Evolutionary conservation across 306 rosid genomes (phyloP), one percentile per base, ranked within the genome.

Genomic region (Senna tora): DNA sequence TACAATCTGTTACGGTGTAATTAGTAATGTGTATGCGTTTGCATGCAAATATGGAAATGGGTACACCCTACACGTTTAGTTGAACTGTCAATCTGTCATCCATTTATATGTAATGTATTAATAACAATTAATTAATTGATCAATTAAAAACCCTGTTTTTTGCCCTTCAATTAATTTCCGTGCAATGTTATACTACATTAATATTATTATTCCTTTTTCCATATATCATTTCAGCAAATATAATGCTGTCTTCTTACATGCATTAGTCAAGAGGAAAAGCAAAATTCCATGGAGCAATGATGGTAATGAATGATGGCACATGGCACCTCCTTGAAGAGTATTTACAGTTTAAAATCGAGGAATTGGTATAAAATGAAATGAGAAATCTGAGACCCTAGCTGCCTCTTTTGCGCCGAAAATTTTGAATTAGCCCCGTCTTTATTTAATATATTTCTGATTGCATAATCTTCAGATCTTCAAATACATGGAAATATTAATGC

Each of bases 1-100:
- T 64, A 34, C 54, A 62, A 73, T 69, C 41, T 38, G 34, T 67
- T 54, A 76, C 63, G 75, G 47, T 2, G 6, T n/a, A n/a, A n/a
- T n/a, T n/a, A n/a, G n/a, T n/a, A n/a, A n/a, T n/a, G 30, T 39
- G 43, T 39, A 8, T 39, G 43, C 11, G 2, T 16, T 49, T 49
- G 21, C 16, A 7, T 49, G 21, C 30, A 5, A 25, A 65, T 13
- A n/a, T 0, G 14, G 49, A 30, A 47, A 64, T 30, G 28, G 28
- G 6, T 38, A 36, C 39, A 7, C 8, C 6, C 2, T 36, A 58
- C 63, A 61, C 32, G 67, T 45, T 71, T 62, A n/a, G 67, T 77
- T 77, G 73, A 63, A 63, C 52, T 65, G 67, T 47, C 38, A n/a
- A n/a, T n/a, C n/a, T n/a, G n/a, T n/a, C n/a, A n/a, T n/a, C n/a